Evolutionary conservation across 148 eudicot genomes (phyloP).

Genomic region (Nepenthes gracilis): DNA sequence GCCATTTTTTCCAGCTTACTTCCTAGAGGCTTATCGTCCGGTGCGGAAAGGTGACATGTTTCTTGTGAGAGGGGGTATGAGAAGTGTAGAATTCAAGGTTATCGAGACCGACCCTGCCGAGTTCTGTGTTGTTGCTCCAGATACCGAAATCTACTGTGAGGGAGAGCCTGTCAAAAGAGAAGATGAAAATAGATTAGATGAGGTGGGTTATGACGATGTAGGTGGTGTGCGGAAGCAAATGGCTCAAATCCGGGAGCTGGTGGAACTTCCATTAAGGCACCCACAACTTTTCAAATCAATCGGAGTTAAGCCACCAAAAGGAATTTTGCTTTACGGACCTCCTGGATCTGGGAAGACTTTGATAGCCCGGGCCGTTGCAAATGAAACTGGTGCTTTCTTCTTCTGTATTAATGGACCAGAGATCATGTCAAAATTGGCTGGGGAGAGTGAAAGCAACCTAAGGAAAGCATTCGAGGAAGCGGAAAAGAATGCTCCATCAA

Average conservation of each 20-base stretch:
- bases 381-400: slow-evolving; percentile 93
- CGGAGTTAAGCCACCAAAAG: slow-evolving; percentile 91
- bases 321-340: slow-evolving; percentile 81
- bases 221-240: slow-evolving; percentile 92
- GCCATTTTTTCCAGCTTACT: slow-evolving; percentile 43
- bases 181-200: slow-evolving; percentile 78
- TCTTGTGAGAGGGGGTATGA: slow-evolving; percentile 89
- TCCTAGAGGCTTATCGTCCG: slow-evolving; percentile 78
- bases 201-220: slow-evolving; percentile 92
- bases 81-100: slow-evolving; percentile 82
- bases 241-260: slow-evolving; percentile 89
- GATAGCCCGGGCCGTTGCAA: slow-evolving; percentile 88
- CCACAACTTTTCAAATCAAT: slow-evolving; percentile 85
- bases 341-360: slow-evolving; percentile 92
- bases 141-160: slow-evolving; percentile 85
- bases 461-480: slow-evolving; percentile 96
- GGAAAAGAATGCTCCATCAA: slow-evolving; percentile 89
- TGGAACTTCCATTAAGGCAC: slow-evolving; percentile 75
- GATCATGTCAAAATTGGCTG: slow-evolving; percentile 90
- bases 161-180: slow-evolving; percentile 82
- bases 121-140: slow-evolving; percentile 89
- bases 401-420: slow-evolving; percentile 90
- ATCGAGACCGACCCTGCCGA: slow-evolving; percentile 85
- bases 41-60: slow-evolving; percentile 73
- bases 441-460: slow-evolving; percentile 93